These are phyloP conservation scores for Vanilla planifolia DNA, from an alignment of 106 monocot genomes.

Conservation along the genomic window DNA sequence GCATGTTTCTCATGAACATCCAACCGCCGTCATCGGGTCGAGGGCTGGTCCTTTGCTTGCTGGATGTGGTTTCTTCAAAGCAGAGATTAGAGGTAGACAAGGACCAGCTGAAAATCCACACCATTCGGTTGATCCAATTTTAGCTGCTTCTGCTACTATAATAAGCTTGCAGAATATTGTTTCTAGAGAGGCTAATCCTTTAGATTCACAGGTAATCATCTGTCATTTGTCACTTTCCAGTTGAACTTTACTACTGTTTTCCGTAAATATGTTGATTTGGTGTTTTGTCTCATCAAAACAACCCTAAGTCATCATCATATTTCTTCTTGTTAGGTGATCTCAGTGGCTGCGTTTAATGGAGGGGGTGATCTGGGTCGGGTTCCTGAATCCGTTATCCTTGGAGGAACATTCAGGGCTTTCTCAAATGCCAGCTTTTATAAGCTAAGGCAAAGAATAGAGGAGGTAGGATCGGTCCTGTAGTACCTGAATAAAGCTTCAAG, in stretches of 20 bases:
- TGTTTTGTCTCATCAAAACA: too few species aligned
- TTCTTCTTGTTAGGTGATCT: constrained; percentile 41
- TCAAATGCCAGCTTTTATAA: constrained; percentile 54
- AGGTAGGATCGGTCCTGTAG: constrained; percentile 36
- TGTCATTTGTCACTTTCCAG: not conserved
- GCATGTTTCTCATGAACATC: constrained; percentile 50
- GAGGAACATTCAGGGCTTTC: constrained; percentile 82
- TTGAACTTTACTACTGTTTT: not conserved
- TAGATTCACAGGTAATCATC: constrained; percentile 64
- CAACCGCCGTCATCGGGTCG: constrained; percentile 48
- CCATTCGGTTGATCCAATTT: constrained; percentile 29
- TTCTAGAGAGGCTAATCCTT: constrained; percentile 74
- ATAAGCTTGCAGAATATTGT: constrained; percentile 70
- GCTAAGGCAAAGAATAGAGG: constrained; percentile 57
- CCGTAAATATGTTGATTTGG: too few species aligned
- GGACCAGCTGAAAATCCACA: constrained; percentile 20
- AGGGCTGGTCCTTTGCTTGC: constrained; percentile 72
- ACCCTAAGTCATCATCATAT: too few species aligned
- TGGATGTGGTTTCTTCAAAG: constrained; percentile 78
- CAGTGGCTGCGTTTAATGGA: constrained; percentile 52
- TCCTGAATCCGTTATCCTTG: constrained; percentile 40
- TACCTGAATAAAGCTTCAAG: too few species aligned
- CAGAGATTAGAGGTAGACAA: constrained; percentile 25
- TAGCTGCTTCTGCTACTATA: constrained; percentile 62
- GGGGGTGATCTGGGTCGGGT: constrained; percentile 24